Percentiles rank a stretch among this genome's conserved stretches.
Evolutionary conservation across 2,329 filamentous ascomycete genomes (phyloP).

Genomic region (Alternaria brassicicola): DNA sequence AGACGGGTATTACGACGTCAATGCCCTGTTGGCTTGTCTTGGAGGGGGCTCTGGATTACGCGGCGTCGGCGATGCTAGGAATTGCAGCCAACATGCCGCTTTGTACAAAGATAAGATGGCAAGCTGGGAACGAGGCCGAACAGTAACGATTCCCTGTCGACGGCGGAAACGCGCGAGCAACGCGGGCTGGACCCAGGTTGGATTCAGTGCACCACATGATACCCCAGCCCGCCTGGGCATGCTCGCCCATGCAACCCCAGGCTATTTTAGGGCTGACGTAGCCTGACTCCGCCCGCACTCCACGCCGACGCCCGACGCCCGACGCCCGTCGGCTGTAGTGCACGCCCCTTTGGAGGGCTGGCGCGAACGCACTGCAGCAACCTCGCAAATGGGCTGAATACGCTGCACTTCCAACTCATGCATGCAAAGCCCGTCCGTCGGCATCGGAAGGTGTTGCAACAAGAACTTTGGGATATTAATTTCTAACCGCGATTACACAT

Average conservation of each 20-base stretch:
- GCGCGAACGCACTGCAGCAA: background rate
- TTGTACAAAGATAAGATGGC: background rate
- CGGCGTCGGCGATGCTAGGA: constrained; percentile 6
- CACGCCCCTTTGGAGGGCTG: background rate
- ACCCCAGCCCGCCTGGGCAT: background rate
- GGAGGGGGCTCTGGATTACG: constrained; percentile 17
- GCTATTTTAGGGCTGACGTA: constrained; percentile 18
- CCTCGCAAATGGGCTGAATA: background rate
- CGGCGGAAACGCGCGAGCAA: no score
- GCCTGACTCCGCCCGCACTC: no score
- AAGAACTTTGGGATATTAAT: background rate
- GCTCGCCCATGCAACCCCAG: background rate
- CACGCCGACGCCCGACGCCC: background rate
- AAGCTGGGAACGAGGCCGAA: background rate
- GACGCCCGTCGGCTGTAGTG: background rate
- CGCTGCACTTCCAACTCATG: no score
- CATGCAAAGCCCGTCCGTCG: no score
- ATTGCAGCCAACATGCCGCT: background rate
- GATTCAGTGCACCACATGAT: background rate
- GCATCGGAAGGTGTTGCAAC: background rate
- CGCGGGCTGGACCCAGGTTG: no score
- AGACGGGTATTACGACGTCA: constrained; percentile 1
- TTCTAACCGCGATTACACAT: background rate
- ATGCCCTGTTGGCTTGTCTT: constrained; percentile 4
- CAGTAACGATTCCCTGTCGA: no score